Conservation (phyloP, 176 grass and related monocot species). For the Elaeis guineensis region DNA sequence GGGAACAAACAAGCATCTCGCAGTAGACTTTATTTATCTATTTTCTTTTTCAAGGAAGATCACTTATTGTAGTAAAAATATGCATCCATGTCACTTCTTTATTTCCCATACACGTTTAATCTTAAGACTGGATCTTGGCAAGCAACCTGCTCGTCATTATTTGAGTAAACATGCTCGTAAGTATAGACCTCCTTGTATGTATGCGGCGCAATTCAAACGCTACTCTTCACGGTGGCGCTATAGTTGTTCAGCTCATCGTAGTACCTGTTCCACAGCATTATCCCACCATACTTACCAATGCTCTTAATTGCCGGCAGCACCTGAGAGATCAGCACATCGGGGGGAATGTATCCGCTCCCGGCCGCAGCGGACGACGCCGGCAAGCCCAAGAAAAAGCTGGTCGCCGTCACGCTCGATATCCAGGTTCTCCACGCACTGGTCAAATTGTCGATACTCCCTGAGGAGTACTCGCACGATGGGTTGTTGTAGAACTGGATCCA, state of each 20-base stretch:
- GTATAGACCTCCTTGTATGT: too few relatives aligned
- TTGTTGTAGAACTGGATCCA: slow-evolving; percentile 98
- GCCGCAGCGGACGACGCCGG: slow-evolving; percentile 32
- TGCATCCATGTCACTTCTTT: too few relatives aligned
- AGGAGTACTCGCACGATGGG: slow-evolving; percentile 45
- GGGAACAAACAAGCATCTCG: too few relatives aligned
- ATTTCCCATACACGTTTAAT: too few relatives aligned
- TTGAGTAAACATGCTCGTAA: too few relatives aligned
- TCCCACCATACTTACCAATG: slow-evolving; percentile 32
- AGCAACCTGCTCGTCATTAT: too few relatives aligned
- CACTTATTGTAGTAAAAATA: too few relatives aligned
- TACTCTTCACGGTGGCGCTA: neutral
- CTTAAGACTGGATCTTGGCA: too few relatives aligned
- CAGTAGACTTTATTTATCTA: too few relatives aligned
- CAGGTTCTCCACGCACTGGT: slow-evolving; percentile 38
- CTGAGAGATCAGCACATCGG: slow-evolving; percentile 17
- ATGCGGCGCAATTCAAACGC: too few relatives aligned
- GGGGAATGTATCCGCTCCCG: slow-evolving; percentile 27
- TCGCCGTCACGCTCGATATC: slow-evolving; percentile 30
- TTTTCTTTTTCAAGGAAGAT: too few relatives aligned
- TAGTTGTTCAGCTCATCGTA: slow-evolving; percentile 33
- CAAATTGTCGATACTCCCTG: slow-evolving; percentile 26
- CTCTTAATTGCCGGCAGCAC: slow-evolving; percentile 34
- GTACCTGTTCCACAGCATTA: slow-evolving; percentile 67
- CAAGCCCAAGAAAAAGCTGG: slow-evolving; percentile 47